These are phyloP conservation scores for Eucalyptus brandiana DNA, from an alignment of 345 rosid species.

Conservation along the genomic window DNA sequence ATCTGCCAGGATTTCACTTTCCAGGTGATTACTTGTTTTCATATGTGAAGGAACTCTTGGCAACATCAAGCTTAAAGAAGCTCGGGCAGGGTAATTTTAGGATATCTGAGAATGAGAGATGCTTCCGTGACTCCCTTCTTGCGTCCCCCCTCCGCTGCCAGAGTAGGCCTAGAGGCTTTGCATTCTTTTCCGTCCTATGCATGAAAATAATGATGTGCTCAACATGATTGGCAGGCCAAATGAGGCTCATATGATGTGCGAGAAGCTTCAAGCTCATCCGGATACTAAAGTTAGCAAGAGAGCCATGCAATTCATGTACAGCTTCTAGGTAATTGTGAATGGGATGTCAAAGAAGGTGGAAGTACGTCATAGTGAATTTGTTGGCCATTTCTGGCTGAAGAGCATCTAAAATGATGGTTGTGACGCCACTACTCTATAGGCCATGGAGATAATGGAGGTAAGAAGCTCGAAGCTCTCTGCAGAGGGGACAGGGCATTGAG, in stretches of 20 bases:
- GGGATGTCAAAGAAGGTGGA: neutral
- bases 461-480: no score
- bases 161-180: neutral
- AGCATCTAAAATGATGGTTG: no score
- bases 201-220: neutral
- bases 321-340: constrained; percentile 55
- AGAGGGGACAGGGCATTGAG: no score
- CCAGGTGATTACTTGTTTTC: no score
- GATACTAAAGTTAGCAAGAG: constrained; percentile 54
- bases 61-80: neutral
- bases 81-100: neutral
- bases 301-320: constrained; percentile 65
- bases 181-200: neutral
- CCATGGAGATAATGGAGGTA: no score
- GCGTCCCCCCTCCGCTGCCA: neutral
- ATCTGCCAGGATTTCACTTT: no score
- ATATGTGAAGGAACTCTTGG: neutral
- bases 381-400: neutral
- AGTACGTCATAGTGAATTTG: neutral
- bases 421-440: no score
- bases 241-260: constrained; percentile 68
- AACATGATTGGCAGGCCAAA: constrained; percentile 30
- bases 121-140: neutral
- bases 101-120: neutral
- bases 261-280: constrained; percentile 78